Base-by-base conservation (phyloP, 192 early-diverging fungal genomes). In the Coemansia sp. region DNA sequence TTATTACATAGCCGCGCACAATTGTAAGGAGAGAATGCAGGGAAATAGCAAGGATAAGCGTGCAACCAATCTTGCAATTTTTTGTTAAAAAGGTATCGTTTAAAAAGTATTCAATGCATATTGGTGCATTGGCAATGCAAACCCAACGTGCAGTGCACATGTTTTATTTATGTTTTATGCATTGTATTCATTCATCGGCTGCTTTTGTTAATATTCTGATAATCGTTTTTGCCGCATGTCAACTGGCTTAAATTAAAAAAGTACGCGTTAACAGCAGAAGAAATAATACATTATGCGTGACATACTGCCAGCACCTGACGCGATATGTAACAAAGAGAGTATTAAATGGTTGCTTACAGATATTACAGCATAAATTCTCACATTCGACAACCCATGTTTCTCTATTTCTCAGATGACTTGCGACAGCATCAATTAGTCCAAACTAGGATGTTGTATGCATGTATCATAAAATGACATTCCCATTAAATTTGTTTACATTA, bases 51-150 rank as follows among this genome's bases (percentile, higher is more conserved):
- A n/a, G 5, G 7, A 49, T 21, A 49, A 19, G 17, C 15, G 43
- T 47, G 43, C 48, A 21, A 19, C 48, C 48, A 49, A 49, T 49
- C 19, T 49, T 49, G 15, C 48, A 19, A 49, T 49, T 49, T 9
- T 49, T 56, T 56, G n/a, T 39, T 19, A 37, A 56, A 37, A 10
- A 56, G 2, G 15, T 17, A 56, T 56, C 37, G 35, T 27, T 37
- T 19, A 32, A 38, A 56, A 22, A 8, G 15, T 17, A 32, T 38
- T 29, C 19, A 9, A 32, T n/a, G 8, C 55, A 56, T 39, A 12
- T 9, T 7, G 15, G 14, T n/a, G 55, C 55, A 56, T 39, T 56
- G 55, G 15, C 55, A 37, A 56, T 56, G 55, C 55, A 21, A 14
- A 21, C 6, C 35, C 17, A 37, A 17, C 55, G 35, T 37, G n/a